Percentiles rank a stretch among this genome's conserved stretches.
Conservation (phyloP, 192 early-diverging fungal genomes). For the Coemansia sp. region DNA sequence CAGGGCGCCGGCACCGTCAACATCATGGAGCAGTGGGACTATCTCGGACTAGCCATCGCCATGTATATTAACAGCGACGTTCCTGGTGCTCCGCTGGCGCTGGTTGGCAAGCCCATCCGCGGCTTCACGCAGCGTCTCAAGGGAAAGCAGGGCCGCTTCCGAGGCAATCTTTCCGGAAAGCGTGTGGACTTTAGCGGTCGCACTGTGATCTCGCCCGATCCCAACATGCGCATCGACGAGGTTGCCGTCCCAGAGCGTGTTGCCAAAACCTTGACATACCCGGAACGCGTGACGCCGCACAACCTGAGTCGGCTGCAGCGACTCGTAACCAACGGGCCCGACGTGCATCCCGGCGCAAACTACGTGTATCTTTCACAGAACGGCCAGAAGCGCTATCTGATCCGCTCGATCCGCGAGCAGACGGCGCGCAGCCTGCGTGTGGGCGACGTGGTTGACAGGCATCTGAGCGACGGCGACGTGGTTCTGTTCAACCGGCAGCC, state of each 20-base stretch:
- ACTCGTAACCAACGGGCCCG: constrained; percentile 80
- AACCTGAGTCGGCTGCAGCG: constrained; percentile 80
- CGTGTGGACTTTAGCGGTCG: constrained; percentile 98
- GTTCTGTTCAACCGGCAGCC: constrained; percentile 99
- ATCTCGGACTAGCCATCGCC: constrained; percentile 84
- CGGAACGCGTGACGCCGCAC: constrained; percentile 87
- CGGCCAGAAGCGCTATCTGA: constrained; percentile 66
- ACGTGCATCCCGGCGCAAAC: constrained; percentile 92
- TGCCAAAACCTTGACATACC: constrained; percentile 91
- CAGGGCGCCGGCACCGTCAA: constrained; percentile 65
- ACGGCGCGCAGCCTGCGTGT: constrained; percentile 73
- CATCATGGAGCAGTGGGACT: constrained; percentile 96
- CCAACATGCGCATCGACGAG: constrained; percentile 96
- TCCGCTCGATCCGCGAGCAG: constrained; percentile 68
- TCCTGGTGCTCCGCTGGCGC: constrained; percentile 77
- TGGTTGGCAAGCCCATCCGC: constrained; percentile 65
- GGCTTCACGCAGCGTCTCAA: constrained; percentile 97
- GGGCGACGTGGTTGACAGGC: constrained; percentile 96
- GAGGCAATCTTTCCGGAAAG: constrained; percentile 98
- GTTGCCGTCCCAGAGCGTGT: constrained; percentile 90
- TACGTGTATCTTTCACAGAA: constrained; percentile 65
- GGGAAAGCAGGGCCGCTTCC: constrained; percentile 98
- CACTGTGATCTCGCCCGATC: constrained; percentile 99
- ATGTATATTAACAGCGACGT: constrained; percentile 98
- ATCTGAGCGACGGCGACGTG: constrained; percentile 89